phyloP scores from a whole-genome alignment of 192 early-diverging fungal species.

The Diversispora epigaea region DNA sequence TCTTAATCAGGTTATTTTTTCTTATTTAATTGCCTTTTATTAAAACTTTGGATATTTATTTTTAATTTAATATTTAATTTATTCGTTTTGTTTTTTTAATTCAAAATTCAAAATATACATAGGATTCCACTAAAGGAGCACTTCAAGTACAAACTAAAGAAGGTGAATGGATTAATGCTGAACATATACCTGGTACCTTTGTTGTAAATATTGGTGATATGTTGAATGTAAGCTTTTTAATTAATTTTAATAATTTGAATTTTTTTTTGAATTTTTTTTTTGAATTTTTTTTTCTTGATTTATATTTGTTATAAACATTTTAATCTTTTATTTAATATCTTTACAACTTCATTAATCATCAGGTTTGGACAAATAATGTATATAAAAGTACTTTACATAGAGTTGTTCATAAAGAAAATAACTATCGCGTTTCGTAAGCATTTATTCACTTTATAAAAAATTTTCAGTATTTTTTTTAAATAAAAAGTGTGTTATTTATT shows the following conservation, averaged over 20 bases:
- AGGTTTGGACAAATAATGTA: constrained; percentile 56
- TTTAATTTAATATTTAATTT: background rate
- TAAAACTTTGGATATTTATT: background rate
- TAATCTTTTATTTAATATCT: background rate
- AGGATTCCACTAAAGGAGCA: constrained; percentile 48
- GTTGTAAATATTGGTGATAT: constrained; percentile 62
- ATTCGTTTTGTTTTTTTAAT: background rate
- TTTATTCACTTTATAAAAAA: background rate
- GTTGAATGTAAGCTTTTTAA: constrained; percentile 37
- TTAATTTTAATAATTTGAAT: background rate
- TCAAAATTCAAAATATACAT: no score
- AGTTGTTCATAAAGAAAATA: constrained; percentile 46
- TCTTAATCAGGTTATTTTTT: constrained; percentile 36
- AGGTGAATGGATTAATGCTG: constrained; percentile 52
- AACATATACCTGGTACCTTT: constrained; percentile 50
- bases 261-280: background rate
- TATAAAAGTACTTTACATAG: constrained; percentile 51
- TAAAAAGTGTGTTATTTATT: background rate
- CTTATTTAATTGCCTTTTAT: background rate
- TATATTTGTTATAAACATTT: background rate
- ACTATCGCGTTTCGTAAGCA: constrained; percentile 44
- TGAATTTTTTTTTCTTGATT: background rate
- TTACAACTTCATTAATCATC: no score
- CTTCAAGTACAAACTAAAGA: constrained; percentile 47
- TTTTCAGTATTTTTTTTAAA: background rate